Percentiles rank a stretch among this genome's conserved stretches.
Evolutionary conservation across 2,329 filamentous ascomycete species (phyloP).

Genomic region (Paramyrothecium roridum): DNA sequence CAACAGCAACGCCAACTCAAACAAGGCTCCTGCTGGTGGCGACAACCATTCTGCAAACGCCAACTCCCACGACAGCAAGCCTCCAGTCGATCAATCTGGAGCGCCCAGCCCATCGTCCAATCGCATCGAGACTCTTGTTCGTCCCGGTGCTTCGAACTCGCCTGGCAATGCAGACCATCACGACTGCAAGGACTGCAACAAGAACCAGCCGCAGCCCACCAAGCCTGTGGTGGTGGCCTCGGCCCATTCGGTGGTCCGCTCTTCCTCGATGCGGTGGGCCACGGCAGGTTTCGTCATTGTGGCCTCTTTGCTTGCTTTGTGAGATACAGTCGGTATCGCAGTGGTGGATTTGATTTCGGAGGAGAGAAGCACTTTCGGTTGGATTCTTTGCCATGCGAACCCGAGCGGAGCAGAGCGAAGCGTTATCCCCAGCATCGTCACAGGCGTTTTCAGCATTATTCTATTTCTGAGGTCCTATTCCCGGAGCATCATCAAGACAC

Average conservation of each 20-base stretch:
- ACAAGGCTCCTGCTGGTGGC: background rate
- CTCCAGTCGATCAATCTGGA: background rate
- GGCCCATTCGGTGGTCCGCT: background rate
- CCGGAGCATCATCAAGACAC: too few species aligned
- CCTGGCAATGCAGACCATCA: background rate
- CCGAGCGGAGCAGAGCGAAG: too few species aligned
- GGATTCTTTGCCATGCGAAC: too few species aligned
- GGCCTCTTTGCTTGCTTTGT: background rate
- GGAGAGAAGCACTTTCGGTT: too few species aligned
- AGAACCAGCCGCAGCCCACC: background rate
- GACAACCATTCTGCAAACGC: background rate
- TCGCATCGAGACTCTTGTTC: background rate
- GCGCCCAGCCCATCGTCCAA: background rate
- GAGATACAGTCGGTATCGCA: too few species aligned
- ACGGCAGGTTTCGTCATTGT: background rate
- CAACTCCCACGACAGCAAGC: background rate
- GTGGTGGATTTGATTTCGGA: too few species aligned
- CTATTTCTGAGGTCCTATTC: too few species aligned
- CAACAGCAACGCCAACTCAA: background rate
- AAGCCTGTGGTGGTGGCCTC: background rate
- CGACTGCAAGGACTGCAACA: background rate
- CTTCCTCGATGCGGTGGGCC: background rate
- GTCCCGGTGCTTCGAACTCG: background rate
- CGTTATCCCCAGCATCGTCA: too few species aligned
- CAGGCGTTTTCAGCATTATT: too few species aligned